Percentiles rank a stretch among this genome's conserved stretches.
phyloP scores from a whole-genome alignment of 805 yeast genomes.

The Candida michaelii region DNA sequence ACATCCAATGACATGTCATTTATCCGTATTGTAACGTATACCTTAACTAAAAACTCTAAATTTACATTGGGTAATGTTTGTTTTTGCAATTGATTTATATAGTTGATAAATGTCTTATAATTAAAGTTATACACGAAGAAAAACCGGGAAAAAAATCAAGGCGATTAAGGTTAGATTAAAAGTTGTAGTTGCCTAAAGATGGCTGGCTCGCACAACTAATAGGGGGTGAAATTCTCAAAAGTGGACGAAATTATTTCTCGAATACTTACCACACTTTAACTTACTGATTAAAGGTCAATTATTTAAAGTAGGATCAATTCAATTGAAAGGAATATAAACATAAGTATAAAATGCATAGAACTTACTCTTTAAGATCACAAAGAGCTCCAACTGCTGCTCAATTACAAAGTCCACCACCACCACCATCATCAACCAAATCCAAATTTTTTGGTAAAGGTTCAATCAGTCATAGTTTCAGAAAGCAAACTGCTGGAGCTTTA shows the following conservation, averaged over 20 bases:
- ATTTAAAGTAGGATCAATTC: too few species aligned
- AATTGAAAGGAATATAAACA: background rate
- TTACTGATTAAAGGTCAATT: background rate
- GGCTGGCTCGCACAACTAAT: constrained; percentile 3
- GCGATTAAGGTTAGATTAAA: too few species aligned
- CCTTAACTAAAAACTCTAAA: background rate
- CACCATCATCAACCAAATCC: constrained; percentile 69
- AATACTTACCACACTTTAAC: background rate
- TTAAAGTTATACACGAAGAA: background rate
- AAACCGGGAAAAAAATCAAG: too few species aligned
- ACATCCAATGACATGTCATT: background rate
- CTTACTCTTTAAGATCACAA: constrained; percentile 73
- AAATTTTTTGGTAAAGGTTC: constrained; percentile 76
- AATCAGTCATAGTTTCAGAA: constrained; percentile 69
- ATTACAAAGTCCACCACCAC: constrained; percentile 78
- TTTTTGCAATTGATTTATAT: too few species aligned
- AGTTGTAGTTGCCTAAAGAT: constrained; percentile 1
- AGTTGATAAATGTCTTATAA: background rate
- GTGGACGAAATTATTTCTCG: constrained; percentile 6
- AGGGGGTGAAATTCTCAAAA: constrained; percentile 7
- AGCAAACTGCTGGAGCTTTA: constrained; percentile 82
- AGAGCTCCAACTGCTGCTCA: constrained; percentile 85
- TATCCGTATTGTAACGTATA: background rate
- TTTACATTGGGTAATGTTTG: too few species aligned
- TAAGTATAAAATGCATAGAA: constrained; percentile 69